These are phyloP conservation scores for Zalerion maritima DNA, from an alignment of 495 filamentous ascomycete species.

Conservation along the genomic window DNA sequence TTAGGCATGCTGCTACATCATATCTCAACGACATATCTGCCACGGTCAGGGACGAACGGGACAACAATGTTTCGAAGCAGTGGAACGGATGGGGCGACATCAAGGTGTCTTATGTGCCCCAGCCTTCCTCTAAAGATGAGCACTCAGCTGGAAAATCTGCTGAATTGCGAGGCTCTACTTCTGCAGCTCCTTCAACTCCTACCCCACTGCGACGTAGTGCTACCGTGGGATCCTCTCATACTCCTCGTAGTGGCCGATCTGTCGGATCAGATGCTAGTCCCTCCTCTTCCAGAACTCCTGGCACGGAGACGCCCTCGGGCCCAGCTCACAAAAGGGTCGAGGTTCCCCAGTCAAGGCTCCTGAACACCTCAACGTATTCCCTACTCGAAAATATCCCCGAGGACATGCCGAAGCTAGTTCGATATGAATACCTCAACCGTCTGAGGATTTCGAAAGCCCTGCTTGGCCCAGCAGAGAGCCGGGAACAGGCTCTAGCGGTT, in stretches of 20 bases:
- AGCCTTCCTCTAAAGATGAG: constrained; percentile 7
- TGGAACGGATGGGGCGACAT: constrained; percentile 37
- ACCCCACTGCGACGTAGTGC: constrained; percentile 33
- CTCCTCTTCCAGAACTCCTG: constrained; percentile 13
- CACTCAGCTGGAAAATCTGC: constrained; percentile 2
- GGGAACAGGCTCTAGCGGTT: constrained; percentile 65
- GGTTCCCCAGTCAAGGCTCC: constrained; percentile 49
- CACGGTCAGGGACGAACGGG: constrained; percentile 42
- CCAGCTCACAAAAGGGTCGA: constrained; percentile 48
- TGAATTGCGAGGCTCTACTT: constrained; percentile 5
- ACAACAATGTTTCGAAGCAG: no score
- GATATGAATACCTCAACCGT: constrained; percentile 78
- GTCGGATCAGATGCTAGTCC: constrained; percentile 24
- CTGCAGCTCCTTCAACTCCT: constrained; percentile 23
- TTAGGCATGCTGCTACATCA: constrained; percentile 33
- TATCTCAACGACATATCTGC: constrained; percentile 67
- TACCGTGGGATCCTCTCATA: constrained; percentile 19
- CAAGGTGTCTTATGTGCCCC: constrained; percentile 31
- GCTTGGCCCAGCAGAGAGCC: constrained; percentile 42
- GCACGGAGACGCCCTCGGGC: constrained; percentile 38
- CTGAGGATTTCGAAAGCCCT: constrained; percentile 71
- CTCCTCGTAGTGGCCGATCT: constrained; percentile 20
- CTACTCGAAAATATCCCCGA: constrained; percentile 47
- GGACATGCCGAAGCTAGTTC: constrained; percentile 53
- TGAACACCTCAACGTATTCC: constrained; percentile 46